phyloP scores from a whole-genome alignment of 768 basidiomycete species.

The Pisolithus microcarpus region DNA sequence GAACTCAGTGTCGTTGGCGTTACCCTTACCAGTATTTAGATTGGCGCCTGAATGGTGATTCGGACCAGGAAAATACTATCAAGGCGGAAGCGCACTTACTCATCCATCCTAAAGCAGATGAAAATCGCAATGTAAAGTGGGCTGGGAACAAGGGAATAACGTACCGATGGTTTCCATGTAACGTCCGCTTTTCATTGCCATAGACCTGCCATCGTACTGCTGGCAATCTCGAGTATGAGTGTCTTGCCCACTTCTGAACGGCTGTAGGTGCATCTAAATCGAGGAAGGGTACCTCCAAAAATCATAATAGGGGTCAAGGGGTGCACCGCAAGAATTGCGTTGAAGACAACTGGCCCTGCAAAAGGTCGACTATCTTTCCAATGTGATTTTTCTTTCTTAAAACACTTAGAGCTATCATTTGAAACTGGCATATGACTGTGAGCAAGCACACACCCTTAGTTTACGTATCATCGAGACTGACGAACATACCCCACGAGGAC shows the following conservation, averaged over 20 bases:
- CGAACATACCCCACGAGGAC: conserved; percentile 54
- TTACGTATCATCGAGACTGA: background rate
- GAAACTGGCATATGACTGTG: conserved; percentile 77
- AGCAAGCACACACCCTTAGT: background rate
- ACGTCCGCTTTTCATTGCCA: conserved; percentile 77
- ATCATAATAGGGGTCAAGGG: conserved; percentile 71
- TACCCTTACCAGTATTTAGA: conserved; percentile 32
- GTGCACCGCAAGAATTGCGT: conserved; percentile 67
- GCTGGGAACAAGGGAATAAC: conserved; percentile 6
- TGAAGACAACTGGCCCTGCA: conserved; percentile 68
- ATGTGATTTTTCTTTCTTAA: background rate
- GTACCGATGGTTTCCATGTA: conserved; percentile 90
- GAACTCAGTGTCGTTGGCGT: conserved; percentile 49
- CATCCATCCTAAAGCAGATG: conserved; percentile 43
- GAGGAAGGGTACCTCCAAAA: conserved; percentile 52
- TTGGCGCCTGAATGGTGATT: conserved; percentile 35
- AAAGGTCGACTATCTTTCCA: background rate
- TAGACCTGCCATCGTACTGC: too few species aligned
- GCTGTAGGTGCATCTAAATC: background rate
- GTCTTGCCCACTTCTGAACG: conserved; percentile 33
- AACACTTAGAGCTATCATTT: conserved; percentile 52
- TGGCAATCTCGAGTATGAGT: conserved; percentile 78
- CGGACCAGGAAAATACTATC: background rate
- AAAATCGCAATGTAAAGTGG: background rate
- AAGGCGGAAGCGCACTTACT: conserved; percentile 33